phyloP scores from a whole-genome alignment of 768 basidiomycete genomes.

The Leccinum pellstonianum region DNA sequence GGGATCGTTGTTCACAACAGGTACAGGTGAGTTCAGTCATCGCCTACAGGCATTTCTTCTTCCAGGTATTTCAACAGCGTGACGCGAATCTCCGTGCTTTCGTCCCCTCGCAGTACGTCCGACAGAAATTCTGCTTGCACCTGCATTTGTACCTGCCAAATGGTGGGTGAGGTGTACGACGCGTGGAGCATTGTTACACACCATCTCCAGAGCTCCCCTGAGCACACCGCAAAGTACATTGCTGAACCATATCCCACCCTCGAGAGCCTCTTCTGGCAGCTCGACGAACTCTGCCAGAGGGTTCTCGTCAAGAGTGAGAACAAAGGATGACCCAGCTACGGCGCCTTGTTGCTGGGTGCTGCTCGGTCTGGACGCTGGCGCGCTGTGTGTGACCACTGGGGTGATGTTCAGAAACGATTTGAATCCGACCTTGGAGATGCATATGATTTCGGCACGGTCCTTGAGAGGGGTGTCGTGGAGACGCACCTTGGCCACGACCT shows the following conservation, averaged over 20 bases:
- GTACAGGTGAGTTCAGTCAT: constrained; percentile 58
- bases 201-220: constrained; percentile 95
- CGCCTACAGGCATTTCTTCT: constrained; percentile 92
- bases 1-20: constrained; percentile 5
- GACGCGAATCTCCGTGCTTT: constrained; percentile 90
- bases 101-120: constrained; percentile 90
- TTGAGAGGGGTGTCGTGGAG: not conserved
- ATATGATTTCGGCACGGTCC: not conserved
- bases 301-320: constrained; percentile 90
- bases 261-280: constrained; percentile 87
- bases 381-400: constrained; percentile 72
- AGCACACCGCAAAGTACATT: constrained; percentile 95
- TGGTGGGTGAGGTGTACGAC: constrained; percentile 16
- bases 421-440: constrained; percentile 80
- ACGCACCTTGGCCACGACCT: constrained; percentile 89
- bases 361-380: constrained; percentile 50
- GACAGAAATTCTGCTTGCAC: constrained; percentile 87
- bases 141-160: constrained; percentile 86
- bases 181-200: constrained; percentile 35
- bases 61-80: constrained; percentile 89
- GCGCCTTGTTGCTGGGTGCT: constrained; percentile 41
- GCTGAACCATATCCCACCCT: constrained; percentile 95
- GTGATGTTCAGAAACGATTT: constrained; percentile 95
- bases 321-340: constrained; percentile 61
- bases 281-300: constrained; percentile 97